Evolutionary conservation across 768 basidiomycete genomes (phyloP).

Genomic region (Termitomyces titanicus): DNA sequence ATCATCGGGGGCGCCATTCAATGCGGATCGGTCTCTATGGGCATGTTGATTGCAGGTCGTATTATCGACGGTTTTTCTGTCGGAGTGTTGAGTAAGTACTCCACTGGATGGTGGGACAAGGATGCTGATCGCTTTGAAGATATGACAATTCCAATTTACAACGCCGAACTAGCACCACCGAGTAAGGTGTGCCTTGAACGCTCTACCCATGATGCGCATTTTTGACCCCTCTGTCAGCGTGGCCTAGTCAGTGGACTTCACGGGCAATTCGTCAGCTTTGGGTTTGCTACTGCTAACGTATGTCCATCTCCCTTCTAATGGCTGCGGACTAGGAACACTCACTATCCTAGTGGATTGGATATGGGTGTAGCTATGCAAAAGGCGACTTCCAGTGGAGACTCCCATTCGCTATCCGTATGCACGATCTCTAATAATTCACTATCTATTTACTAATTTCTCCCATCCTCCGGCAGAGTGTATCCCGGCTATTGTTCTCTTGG

Average conservation of each 20-base stretch:
- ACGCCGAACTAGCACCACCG: background rate
- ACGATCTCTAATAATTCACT: background rate
- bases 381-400: background rate
- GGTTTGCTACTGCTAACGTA: background rate
- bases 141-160: background rate
- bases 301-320: background rate
- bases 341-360: background rate
- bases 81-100: background rate
- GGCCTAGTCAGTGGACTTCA: background rate
- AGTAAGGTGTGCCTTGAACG: background rate
- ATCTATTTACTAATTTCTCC: background rate
- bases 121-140: background rate
- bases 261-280: background rate
- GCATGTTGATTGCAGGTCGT: background rate
- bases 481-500: background rate
- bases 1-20: background rate
- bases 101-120: background rate
- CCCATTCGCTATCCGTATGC: background rate
- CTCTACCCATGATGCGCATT: background rate
- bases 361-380: background rate
- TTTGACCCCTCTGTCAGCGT: background rate
- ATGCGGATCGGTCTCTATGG: background rate
- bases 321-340: background rate
- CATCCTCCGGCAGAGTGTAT: background rate
- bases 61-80: background rate